Evolutionary conservation across 1,139 yeast genomes (phyloP), one percentile per base, ranked within the genome.

Genomic region (Chernovozyma sophiae-reginae): DNA sequence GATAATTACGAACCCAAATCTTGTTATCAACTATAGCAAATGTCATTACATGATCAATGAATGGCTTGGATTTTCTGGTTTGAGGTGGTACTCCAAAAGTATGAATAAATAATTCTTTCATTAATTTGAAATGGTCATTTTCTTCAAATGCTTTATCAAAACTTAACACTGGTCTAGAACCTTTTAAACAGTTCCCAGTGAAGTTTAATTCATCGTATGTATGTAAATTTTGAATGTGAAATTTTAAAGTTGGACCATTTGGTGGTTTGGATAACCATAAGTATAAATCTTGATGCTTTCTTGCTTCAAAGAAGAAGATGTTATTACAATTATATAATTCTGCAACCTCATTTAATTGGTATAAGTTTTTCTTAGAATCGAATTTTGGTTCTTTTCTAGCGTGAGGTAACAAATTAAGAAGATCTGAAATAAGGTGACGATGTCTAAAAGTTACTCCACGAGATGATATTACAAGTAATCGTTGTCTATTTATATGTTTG

Each of bases 271-370:
- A 77, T 48, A 92, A 63, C 97, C 97, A 92, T 60, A 92, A 64
- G 61, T 94, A 92, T 56, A 92, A 77, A 66, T 92, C 99, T 62
- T 82, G 86, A 63, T 92, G 97, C 66, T 94, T 92, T 68, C 97
- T 81, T 41, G 96, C 90, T 64, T 92, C 99, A 56, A 94, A 94
- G 60, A 86, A 92, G 62, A 89, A 71, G 49, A 94, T 79, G 58
- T 92, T 92, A 68, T 92, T 94, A 74, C 99, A 94, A 72, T 92
- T 92, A 75, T 92, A 89, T 46, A 94, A 72, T 57, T 94, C 98
- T 3, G 98, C 97, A 45, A 90, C 86, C 65, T 92, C 98, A 55
- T 92, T 92, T 47, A 92, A 73, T 60, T 87, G 95, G 56, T 79
- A 77, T 47, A 92, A 73, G 60, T 87, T 86, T 61, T 90, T 86